phyloP scores from a whole-genome alignment of 2,329 filamentous ascomycete species.

The Magnaporthales sp. region DNA sequence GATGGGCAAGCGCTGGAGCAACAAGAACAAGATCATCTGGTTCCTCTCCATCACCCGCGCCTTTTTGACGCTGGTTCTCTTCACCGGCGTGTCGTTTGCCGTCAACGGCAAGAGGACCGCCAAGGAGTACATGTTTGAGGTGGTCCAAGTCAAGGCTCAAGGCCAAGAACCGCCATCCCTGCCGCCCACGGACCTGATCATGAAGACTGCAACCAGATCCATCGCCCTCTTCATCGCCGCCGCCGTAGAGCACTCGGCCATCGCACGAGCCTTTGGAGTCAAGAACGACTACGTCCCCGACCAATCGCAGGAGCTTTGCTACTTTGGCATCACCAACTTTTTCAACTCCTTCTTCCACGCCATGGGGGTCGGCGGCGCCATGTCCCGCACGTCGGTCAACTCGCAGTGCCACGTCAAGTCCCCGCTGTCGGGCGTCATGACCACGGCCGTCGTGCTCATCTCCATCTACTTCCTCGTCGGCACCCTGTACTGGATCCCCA shows the following conservation, averaged over 20 bases:
- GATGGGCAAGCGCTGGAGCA: conserved; percentile 49
- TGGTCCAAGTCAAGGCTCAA: conserved; percentile 47
- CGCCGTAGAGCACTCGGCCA: conserved; percentile 54
- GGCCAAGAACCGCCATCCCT: conserved; percentile 42
- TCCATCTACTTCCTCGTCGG: conserved; percentile 53
- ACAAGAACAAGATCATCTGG: conserved; percentile 47
- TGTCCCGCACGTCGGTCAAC: conserved; percentile 61
- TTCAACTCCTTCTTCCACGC: conserved; percentile 57
- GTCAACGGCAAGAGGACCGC: conserved; percentile 43
- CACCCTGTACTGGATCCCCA: conserved; percentile 59
- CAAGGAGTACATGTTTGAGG: conserved; percentile 42
- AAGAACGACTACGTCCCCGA: conserved; percentile 55
- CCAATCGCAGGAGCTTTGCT: conserved; percentile 56
- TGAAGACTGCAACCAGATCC: conserved; percentile 41
- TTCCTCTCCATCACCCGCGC: conserved; percentile 51
- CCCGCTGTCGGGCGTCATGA: conserved; percentile 51
- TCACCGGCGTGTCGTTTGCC: conserved; percentile 53
- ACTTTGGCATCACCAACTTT: conserved; percentile 53
- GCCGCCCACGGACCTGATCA: conserved; percentile 37
- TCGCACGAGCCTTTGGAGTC: conserved; percentile 54
- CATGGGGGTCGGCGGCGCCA: conserved; percentile 56
- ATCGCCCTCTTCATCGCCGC: conserved; percentile 55
- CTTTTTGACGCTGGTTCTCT: conserved; percentile 50
- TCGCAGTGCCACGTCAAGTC: conserved; percentile 54
- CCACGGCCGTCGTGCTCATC: conserved; percentile 51